Conservation (phyloP, 2,329 filamentous ascomycete species). For the Nemania diffusa region DNA sequence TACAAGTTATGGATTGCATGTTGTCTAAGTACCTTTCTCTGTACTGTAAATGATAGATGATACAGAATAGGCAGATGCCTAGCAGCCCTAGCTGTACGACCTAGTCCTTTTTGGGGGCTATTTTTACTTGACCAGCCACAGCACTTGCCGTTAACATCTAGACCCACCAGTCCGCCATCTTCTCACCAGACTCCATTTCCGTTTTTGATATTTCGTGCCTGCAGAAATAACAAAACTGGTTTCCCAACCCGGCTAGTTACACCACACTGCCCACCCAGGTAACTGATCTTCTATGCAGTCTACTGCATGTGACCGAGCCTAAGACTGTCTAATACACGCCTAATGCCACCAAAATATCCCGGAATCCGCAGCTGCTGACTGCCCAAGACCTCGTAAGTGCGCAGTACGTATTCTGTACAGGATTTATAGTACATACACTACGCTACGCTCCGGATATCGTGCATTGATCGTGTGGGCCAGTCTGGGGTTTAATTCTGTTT, state of each 20-base stretch:
- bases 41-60: too few relatives aligned
- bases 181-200: constrained; percentile 12
- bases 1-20: constrained; percentile 30
- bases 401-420: constrained; percentile 1
- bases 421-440: constrained; percentile 9
- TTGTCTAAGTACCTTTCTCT: too few relatives aligned
- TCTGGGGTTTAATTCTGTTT: constrained; percentile 33
- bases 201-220: constrained; percentile 23
- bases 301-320: constrained; percentile 32
- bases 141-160: not conserved
- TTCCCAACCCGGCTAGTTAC: constrained; percentile 30
- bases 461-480: constrained; percentile 38
- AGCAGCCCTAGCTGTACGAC: too few relatives aligned
- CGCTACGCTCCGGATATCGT: constrained; percentile 31
- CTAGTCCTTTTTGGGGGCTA: constrained; percentile 5
- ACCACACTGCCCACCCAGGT: not conserved
- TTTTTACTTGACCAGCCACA: constrained; percentile 26
- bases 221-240: constrained; percentile 11
- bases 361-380: constrained; percentile 24
- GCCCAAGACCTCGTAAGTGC: constrained; percentile 21
- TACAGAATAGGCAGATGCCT: too few relatives aligned
- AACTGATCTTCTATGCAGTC: constrained; percentile 16
- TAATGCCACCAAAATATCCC: constrained; percentile 23
- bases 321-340: constrained; percentile 10
- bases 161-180: constrained; percentile 10